Base-by-base conservation (phyloP, 2,329 filamentous ascomycete genomes). In the Aureobasidium pullulans region DNA sequence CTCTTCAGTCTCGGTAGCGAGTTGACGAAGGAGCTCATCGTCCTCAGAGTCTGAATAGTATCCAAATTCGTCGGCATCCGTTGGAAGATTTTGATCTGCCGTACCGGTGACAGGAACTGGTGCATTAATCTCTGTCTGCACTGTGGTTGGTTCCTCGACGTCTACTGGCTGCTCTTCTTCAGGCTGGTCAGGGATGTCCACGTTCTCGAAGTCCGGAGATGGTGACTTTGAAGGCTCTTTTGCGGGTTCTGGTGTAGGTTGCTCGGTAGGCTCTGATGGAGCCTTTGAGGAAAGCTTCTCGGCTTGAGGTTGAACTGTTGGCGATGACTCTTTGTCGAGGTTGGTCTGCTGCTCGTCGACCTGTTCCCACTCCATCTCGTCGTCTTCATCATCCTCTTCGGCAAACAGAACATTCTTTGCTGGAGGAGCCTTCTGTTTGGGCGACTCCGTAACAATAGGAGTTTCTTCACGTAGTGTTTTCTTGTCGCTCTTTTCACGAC, bases 1-100 rank as follows among this genome's bases (percentile, higher is more conserved):
- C 67, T 96, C 94, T 74, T 96, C 90, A 1, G 89, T 90, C 78
- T 99, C 95, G 29, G 87, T 84, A 0, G 90, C 92, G 66, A 99
- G 84, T 65, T 93, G 90, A 6, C 83, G 84, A 59, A 97, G 81
- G 6, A 99, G 80, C 66, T 96, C 91, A 69, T 92, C 92, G 63
- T 97, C 93, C 72, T 96, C 94, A 0, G 90, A 88, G 64, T 97
- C 93, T 36, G 89, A 94, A 66, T 79, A 79, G 57, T 78, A 77
- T 34, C 81, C 76, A 36, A 68, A 71, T 31, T 72, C 70, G 37
- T 75, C 72, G 19, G 66, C 59, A 31, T 68, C 61, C 28, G 47
- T 52, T 56, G 42, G 65, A 37, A 57, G 57, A 64, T 63, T 62
- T 62, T 47, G 62, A 69, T 66, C 29, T 63, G 66, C 62, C 4